Conservation (phyloP, 768 basidiomycete species). For the Collybiopsis luxurians region DNA sequence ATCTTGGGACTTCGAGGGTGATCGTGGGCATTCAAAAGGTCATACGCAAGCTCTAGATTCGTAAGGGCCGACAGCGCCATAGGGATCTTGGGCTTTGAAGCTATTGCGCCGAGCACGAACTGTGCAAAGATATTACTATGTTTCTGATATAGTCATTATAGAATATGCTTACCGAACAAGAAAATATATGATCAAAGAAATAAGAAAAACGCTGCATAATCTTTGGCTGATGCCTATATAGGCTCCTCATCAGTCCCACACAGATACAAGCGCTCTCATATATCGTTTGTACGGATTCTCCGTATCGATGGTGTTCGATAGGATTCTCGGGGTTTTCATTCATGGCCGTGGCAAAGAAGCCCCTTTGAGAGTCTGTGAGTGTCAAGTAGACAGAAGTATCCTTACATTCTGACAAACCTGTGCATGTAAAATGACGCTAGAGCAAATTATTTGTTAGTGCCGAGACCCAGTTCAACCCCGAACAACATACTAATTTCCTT, state of each 20-base stretch:
- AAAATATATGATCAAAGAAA: conserved; percentile 69
- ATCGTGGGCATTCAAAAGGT: conserved; percentile 52
- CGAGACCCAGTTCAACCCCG: too few relatives aligned
- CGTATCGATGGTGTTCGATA: conserved; percentile 63
- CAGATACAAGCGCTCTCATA: conserved; percentile 67
- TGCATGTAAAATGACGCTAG: conserved; percentile 72
- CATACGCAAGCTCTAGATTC: conserved; percentile 59
- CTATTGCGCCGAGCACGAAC: conserved; percentile 71
- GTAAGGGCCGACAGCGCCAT: conserved; percentile 65
- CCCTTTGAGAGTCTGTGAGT: conserved; percentile 29
- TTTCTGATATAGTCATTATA: not conserved
- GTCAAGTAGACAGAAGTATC: not conserved
- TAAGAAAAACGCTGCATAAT: conserved; percentile 72
- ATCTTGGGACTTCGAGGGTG: conserved; percentile 55
- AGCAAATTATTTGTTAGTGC: too few relatives aligned
- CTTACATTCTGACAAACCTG: conserved; percentile 3
- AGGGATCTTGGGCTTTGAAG: conserved; percentile 60
- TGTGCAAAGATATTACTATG: conserved; percentile 26
- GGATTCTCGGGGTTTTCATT: conserved; percentile 63
- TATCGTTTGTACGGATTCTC: conserved; percentile 63
- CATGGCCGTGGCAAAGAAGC: conserved; percentile 69
- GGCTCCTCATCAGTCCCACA: conserved; percentile 59
- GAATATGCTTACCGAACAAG: conserved; percentile 49
- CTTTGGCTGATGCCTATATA: conserved; percentile 61
- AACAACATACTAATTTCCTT: conserved; percentile 63